Conservation (phyloP, 2,329 filamentous ascomycete genomes). For the Diaporthe ilicicola region DNA sequence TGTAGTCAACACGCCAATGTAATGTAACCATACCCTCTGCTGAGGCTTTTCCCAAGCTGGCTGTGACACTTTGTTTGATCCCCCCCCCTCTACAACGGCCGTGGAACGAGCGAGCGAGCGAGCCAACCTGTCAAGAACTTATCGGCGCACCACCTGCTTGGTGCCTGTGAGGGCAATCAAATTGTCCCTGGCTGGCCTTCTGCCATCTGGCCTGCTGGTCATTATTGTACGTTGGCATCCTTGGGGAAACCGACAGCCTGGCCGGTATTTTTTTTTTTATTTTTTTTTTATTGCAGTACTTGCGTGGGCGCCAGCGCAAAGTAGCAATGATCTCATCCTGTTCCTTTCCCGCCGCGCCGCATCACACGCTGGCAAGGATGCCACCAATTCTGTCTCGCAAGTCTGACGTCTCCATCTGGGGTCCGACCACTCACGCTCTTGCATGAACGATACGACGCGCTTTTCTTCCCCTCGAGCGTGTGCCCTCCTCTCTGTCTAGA, state of each 20-base stretch:
- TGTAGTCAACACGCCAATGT: background rate
- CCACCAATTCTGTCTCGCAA: constrained; percentile 11
- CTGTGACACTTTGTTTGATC: constrained; percentile 9
- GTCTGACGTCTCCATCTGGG: constrained; percentile 25
- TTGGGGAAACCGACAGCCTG: background rate
- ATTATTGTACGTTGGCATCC: background rate
- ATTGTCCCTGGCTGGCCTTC: background rate
- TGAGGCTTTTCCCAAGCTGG: constrained; percentile 10
- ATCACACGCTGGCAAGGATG: constrained; percentile 1
- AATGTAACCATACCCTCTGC: constrained; percentile 7
- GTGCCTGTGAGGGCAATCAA: background rate
- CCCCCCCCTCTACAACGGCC: background rate
- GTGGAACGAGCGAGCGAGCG: background rate
- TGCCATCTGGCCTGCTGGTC: background rate
- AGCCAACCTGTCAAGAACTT: background rate
- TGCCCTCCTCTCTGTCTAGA: background rate
- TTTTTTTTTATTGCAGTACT: constrained; percentile 14
- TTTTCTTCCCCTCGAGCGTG: background rate
- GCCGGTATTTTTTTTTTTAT: constrained; percentile 11
- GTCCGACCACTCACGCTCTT: constrained; percentile 24
- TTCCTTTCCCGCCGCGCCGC: background rate
- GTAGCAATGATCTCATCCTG: constrained; percentile 21
- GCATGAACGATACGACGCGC: constrained; percentile 22
- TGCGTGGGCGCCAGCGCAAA: background rate
- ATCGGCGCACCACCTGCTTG: background rate